Evolutionary conservation across 768 basidiomycete genomes (phyloP), one percentile per base, ranked within the genome.

Genomic region (Podaxis sp.): DNA sequence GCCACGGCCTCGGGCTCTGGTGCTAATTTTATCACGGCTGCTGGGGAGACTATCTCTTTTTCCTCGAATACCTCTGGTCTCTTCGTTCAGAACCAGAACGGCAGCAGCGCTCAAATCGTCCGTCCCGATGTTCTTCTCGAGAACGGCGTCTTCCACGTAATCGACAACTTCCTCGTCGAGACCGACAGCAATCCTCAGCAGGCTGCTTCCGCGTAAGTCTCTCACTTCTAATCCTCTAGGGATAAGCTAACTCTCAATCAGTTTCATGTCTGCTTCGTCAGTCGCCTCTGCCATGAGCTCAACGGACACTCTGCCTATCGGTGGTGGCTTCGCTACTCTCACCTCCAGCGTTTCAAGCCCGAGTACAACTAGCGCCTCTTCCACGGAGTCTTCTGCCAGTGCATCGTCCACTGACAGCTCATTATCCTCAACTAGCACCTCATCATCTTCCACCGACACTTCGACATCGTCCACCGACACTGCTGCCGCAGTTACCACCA

Each of bases 141-240:
- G 17, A 91, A 92, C 65, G 90, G 90, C 51, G 91, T 91, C 46
- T 71, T 89, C 8, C 89, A 92, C 70, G 70, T 87, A 46, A 80
- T 89, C 63, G 77, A 87, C 66, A 66, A 74, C 17, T 84, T 87
- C 10, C 76, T 90, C 36, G 46, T 84, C 15, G 80, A 85, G 70
- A 74, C 77, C 3, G 70, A 78, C 6, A 66, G 63, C 2, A 73
- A 88, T 68, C 50, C 76, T 8, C 65, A 66, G 4, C 80, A 78
- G 0, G 88, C 87, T 4, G 77, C 72, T 51, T 78, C 82, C 60
- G 86, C 85, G 86, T 88, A 70, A 70, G 84, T 78, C 24, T 48
- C 22, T 56, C 12, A 2, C 53, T 28, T 53, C 38, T 8, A 6
- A 51, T 38, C 44, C 36, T 41, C 8, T 15, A 0, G 1, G 33